phyloP scores from a whole-genome alignment of 2,329 filamentous ascomycete genomes.

The Calonectria honghensis region DNA sequence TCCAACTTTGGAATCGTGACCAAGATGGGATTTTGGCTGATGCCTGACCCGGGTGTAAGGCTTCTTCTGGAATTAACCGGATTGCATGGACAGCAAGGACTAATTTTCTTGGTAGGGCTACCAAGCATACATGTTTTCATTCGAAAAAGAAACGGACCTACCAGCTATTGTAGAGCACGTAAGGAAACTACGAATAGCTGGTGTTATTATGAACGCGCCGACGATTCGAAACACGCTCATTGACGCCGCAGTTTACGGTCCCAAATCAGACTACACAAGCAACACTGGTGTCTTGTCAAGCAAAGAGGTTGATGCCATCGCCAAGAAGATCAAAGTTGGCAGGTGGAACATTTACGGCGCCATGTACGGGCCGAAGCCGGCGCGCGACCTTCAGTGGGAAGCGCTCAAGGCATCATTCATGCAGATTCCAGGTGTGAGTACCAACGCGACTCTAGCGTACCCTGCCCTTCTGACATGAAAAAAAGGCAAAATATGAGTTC shows the following conservation, averaged over 20 bases:
- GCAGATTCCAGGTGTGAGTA: constrained; percentile 8
- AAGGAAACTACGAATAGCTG: constrained; percentile 24
- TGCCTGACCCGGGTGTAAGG: constrained; percentile 36
- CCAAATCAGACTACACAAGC: constrained; percentile 21
- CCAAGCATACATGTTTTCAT: constrained; percentile 37
- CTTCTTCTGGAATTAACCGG: background rate
- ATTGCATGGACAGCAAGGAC: too few relatives aligned
- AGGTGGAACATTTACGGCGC: constrained; percentile 19
- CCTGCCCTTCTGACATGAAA: background rate
- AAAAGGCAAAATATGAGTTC: constrained; percentile 15
- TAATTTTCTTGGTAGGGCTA: constrained; percentile 10
- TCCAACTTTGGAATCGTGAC: constrained; percentile 38
- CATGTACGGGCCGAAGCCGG: constrained; percentile 13
- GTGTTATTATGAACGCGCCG: constrained; percentile 35
- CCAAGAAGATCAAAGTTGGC: constrained; percentile 33
- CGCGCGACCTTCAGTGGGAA: constrained; percentile 9
- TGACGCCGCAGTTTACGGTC: constrained; percentile 33
- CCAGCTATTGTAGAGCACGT: constrained; percentile 32
- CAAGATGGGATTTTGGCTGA: constrained; percentile 38
- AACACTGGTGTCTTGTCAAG: background rate
- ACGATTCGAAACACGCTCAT: constrained; percentile 35
- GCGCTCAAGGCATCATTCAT: constrained; percentile 7
- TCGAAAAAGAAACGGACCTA: constrained; percentile 30
- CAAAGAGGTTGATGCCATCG: constrained; percentile 31
- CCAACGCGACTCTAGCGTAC: background rate